A percentile compares a stretch with the other conserved stretches of the same genome.
Conservation (phyloP, 768 basidiomycete genomes). For the Tylopilus plumbeoviolaceoides region DNA sequence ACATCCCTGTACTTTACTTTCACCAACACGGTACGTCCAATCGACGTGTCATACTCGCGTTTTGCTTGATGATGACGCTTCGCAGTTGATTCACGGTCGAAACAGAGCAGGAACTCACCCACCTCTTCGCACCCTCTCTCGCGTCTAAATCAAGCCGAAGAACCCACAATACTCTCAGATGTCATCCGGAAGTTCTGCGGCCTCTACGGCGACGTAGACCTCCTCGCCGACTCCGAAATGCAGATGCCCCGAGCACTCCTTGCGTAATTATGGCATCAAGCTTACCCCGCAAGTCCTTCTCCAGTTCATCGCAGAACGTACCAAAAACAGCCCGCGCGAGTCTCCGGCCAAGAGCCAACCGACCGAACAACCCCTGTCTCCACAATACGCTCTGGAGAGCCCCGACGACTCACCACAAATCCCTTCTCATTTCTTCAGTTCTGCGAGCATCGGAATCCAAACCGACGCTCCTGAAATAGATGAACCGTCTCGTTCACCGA, state of each 20-base stretch:
- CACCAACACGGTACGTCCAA: slow-evolving; percentile 21
- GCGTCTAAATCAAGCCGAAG: slow-evolving; percentile 52
- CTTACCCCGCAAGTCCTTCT: slow-evolving; percentile 69
- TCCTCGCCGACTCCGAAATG: slow-evolving; percentile 64
- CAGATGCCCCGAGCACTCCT: slow-evolving; percentile 55
- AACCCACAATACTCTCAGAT: slow-evolving; percentile 67
- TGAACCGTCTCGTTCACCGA: slow-evolving; percentile 39
- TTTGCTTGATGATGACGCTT: not conserved
- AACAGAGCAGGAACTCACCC: slow-evolving; percentile 59
- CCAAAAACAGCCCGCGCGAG: slow-evolving; percentile 36
- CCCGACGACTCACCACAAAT: slow-evolving; percentile 33
- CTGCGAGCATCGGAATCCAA: slow-evolving; percentile 58
- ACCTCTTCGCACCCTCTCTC: slow-evolving; percentile 61
- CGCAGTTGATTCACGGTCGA: slow-evolving; percentile 44
- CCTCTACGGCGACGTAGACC: slow-evolving; percentile 55
- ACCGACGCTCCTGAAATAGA: slow-evolving; percentile 45
- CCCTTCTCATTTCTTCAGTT: slow-evolving; percentile 25
- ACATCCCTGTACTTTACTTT: slow-evolving; percentile 5
- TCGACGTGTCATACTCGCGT: slow-evolving; percentile 8
- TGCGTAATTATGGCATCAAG: slow-evolving; percentile 56
- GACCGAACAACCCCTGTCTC: slow-evolving; percentile 9
- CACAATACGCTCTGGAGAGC: slow-evolving; percentile 22
- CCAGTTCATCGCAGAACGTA: slow-evolving; percentile 58
- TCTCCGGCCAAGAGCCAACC: slow-evolving; percentile 21
- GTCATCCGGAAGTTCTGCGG: slow-evolving; percentile 63